A percentile compares a stretch with the other conserved stretches of the same genome.
phyloP scores from a whole-genome alignment of 2,329 filamentous ascomycete genomes.

The Knoxdaviesia proteae region DNA sequence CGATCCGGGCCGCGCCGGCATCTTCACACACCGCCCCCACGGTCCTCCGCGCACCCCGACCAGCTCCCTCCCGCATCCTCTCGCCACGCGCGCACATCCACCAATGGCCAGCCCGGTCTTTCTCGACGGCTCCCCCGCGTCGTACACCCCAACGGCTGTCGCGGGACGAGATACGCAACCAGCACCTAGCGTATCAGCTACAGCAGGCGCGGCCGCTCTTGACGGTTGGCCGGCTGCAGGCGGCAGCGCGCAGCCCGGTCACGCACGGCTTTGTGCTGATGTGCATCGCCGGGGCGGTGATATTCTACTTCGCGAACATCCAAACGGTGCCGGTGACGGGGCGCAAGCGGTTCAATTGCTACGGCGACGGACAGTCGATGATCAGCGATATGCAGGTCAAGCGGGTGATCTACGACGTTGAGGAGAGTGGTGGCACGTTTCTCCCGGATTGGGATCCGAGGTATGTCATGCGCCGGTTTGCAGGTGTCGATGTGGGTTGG shows the following conservation, averaged over 20 bases:
- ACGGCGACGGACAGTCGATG: slow-evolving; percentile 20
- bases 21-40: too few species aligned
- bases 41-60: too few species aligned
- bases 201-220: slow-evolving; percentile 16
- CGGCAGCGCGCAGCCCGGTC: slow-evolving; percentile 13
- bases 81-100: not conserved
- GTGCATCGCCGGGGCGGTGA: slow-evolving; percentile 21
- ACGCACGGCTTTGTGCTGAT: slow-evolving; percentile 19
- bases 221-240: slow-evolving; percentile 11
- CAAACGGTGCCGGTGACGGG: slow-evolving; percentile 56
- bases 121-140: too few species aligned
- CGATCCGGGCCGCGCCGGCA: too few species aligned
- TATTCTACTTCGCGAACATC: slow-evolving; percentile 47
- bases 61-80: not conserved
- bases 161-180: not conserved
- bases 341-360: slow-evolving; percentile 52
- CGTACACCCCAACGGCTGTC: not conserved
- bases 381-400: slow-evolving; percentile 35
- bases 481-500: too few species aligned
- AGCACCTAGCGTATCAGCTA: slow-evolving; percentile 9
- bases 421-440: slow-evolving; percentile 30
- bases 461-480: not conserved
- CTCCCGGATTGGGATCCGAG: slow-evolving; percentile 35
- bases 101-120: not conserved
- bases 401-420: slow-evolving; percentile 31